phyloP scores from a whole-genome alignment of 2,329 filamentous ascomycete genomes.

The Cladorrhinum sp. region DNA sequence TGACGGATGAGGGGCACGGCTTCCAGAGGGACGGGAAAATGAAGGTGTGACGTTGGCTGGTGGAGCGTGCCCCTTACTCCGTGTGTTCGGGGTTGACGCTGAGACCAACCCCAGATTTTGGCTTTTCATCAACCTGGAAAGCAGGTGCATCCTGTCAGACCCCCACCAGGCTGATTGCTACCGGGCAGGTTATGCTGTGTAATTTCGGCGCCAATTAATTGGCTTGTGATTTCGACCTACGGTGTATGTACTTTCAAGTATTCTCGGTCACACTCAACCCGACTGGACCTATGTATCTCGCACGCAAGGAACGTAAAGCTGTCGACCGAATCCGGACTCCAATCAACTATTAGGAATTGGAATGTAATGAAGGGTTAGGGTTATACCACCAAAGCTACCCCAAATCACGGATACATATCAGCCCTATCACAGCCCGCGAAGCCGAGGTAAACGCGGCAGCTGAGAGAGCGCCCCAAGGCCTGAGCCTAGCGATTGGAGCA shows the following conservation, averaged over 20 bases:
- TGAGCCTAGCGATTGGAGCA: not conserved
- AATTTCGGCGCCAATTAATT: no score
- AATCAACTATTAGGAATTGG: not conserved
- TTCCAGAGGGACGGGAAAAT: not conserved
- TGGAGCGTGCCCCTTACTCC: not conserved
- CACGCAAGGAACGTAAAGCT: no score
- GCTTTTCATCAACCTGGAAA: not conserved
- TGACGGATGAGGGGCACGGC: slow-evolving; percentile 6
- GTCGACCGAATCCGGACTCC: not conserved
- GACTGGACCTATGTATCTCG: no score
- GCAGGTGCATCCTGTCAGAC: not conserved
- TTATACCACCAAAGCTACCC: not conserved
- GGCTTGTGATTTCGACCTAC: not conserved
- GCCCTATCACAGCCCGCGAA: slow-evolving; percentile 20
- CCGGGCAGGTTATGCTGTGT: not conserved
- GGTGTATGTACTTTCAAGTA: not conserved
- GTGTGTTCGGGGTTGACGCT: not conserved
- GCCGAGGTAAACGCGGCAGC: slow-evolving; percentile 20
- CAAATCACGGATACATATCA: slow-evolving; percentile 13
- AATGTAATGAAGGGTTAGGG: slow-evolving; percentile 13
- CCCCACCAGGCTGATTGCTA: not conserved
- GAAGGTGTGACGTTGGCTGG: slow-evolving; percentile 8
- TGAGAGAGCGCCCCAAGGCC: not conserved
- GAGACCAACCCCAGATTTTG: not conserved
- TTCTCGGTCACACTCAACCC: no score